Conservation (phyloP, 768 basidiomycete genomes). For the Boletus reticuloceps region DNA sequence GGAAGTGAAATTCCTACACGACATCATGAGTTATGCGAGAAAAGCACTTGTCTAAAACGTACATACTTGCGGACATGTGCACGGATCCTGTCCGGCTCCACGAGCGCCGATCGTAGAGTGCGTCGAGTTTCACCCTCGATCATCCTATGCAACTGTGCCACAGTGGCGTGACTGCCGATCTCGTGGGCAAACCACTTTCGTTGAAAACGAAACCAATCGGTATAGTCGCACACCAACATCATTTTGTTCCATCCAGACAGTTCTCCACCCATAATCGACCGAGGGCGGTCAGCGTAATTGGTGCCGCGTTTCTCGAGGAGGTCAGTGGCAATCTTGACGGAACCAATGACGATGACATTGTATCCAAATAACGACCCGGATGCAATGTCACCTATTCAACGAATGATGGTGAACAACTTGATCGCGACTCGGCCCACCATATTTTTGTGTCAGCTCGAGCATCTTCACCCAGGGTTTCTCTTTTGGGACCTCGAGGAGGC, state of each 20-base stretch:
- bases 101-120: constrained; percentile 19
- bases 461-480: not conserved
- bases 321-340: constrained; percentile 39
- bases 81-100: not conserved
- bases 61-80: not conserved
- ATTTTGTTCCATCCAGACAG: constrained; percentile 16
- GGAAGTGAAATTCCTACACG: not conserved
- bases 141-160: constrained; percentile 10
- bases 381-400: not conserved
- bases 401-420: not conserved
- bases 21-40: not conserved
- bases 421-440: not conserved
- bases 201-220: constrained; percentile 5
- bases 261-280: constrained; percentile 17
- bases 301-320: constrained; percentile 44
- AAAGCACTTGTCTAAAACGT: not conserved
- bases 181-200: constrained; percentile 17
- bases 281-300: constrained; percentile 37
- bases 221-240: constrained; percentile 11
- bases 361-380: constrained; percentile 12
- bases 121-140: constrained; percentile 13
- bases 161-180: constrained; percentile 6
- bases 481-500: not conserved
- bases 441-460: not conserved
- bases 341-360: constrained; percentile 28